phyloP scores from a whole-genome alignment of 371 early-diverging fungal species.

The Lichtheimia ornata region DNA sequence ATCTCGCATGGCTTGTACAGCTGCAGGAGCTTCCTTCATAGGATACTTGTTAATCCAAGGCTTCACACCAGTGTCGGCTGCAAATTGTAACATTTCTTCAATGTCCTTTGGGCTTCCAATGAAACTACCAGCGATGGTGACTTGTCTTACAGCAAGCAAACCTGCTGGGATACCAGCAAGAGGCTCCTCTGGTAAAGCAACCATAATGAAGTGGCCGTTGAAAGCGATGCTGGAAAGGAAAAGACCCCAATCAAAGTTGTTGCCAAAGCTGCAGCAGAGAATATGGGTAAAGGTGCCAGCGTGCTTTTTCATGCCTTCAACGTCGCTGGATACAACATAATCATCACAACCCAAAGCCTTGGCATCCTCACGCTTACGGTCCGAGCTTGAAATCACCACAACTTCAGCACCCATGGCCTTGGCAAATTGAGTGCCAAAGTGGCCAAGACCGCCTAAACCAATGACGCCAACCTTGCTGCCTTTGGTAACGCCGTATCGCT shows the following conservation, averaged over 20 bases:
- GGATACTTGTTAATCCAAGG: slow-evolving; percentile 69
- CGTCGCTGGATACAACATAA: slow-evolving; percentile 25
- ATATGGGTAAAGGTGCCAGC: slow-evolving; percentile 20
- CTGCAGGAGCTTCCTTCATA: slow-evolving; percentile 64
- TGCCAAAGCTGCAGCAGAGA: slow-evolving; percentile 42
- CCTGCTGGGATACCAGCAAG: slow-evolving; percentile 35
- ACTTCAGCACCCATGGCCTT: slow-evolving; percentile 71
- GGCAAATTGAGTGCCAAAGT: slow-evolving; percentile 61
- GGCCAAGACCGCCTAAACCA: slow-evolving; percentile 54
- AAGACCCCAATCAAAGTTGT: slow-evolving; percentile 41
- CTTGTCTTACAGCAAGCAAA: slow-evolving; percentile 36
- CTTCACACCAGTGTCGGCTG: slow-evolving; percentile 60
- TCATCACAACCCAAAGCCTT: slow-evolving; percentile 39
- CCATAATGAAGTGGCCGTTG: slow-evolving; percentile 55
- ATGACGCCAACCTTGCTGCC: slow-evolving; percentile 65
- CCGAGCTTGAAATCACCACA: slow-evolving; percentile 28
- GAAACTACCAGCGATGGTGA: slow-evolving; percentile 63
- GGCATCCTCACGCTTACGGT: slow-evolving; percentile 40
- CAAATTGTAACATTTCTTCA: slow-evolving; percentile 71
- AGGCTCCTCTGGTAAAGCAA: slow-evolving; percentile 61
- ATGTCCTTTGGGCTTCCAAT: slow-evolving; percentile 64
- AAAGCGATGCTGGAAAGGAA: slow-evolving; percentile 40
- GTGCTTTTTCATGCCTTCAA: slow-evolving; percentile 12
- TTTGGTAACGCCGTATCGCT: slow-evolving; percentile 38
- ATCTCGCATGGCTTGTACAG: slow-evolving; percentile 58